A percentile compares a stretch with the other conserved stretches of the same genome.
phyloP scores from a whole-genome alignment of 208 protist genomes.

The Leishmania braziliensis region DNA sequence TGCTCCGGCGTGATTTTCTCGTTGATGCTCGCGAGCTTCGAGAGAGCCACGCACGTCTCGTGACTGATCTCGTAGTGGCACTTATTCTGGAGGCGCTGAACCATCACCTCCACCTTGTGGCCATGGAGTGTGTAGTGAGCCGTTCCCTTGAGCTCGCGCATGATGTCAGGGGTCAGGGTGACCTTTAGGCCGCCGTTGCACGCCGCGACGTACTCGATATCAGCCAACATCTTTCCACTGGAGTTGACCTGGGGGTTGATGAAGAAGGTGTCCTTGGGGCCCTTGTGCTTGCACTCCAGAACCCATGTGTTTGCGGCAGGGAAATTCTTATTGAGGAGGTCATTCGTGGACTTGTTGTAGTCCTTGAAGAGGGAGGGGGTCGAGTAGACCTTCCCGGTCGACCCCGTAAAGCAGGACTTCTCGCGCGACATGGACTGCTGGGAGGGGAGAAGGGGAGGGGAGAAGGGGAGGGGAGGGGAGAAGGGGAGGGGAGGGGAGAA shows the following conservation, averaged over 20 bases:
- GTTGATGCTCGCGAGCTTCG: conserved; percentile 58
- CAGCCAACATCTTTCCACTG: conserved; percentile 44
- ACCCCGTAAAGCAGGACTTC: conserved; percentile 2
- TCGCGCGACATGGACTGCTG: not conserved
- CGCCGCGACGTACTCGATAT: conserved; percentile 63
- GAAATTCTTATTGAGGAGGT: conserved; percentile 78
- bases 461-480: not conserved
- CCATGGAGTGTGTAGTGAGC: conserved; percentile 48
- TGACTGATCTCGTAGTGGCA: conserved; percentile 54
- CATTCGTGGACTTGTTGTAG: conserved; percentile 79
- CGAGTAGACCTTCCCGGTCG: conserved; percentile 23
- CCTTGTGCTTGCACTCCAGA: conserved; percentile 83
- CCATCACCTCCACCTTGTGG: conserved; percentile 65
- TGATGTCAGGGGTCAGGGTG: conserved; percentile 42
- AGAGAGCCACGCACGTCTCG: conserved; percentile 38
- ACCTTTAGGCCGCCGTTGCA: conserved; percentile 59
- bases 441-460: not conserved
- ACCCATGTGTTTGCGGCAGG: conserved; percentile 53
- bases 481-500: not conserved
- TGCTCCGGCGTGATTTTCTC: conserved; percentile 64
- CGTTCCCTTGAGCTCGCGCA: conserved; percentile 38
- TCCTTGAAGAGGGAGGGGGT: conserved; percentile 68
- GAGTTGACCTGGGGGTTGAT: conserved; percentile 58
- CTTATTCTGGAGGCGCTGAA: conserved; percentile 43
- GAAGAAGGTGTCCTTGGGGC: conserved; percentile 52